These are phyloP conservation scores for Larix kaempferi DNA, from an alignment of 75 land plant species.

Conservation along the genomic window DNA sequence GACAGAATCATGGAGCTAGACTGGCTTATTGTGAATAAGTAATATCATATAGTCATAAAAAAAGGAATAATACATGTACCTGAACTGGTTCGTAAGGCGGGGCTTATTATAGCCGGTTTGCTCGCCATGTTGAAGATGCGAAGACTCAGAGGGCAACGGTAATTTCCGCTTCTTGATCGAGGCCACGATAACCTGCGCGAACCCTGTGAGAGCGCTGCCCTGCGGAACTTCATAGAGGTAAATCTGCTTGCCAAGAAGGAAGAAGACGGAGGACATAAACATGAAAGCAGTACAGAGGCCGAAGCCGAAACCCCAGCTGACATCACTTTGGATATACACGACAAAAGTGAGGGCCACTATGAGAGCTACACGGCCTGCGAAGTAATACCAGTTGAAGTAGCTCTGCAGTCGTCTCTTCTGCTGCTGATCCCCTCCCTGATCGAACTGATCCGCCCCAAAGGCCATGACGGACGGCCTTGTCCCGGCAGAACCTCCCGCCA, in stretches of 20 bases:
- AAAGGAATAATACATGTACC: slow-evolving; percentile 22
- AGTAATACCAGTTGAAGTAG: slow-evolving; percentile 27
- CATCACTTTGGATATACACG: slow-evolving; percentile 28
- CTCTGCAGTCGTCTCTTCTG: slow-evolving; percentile 1
- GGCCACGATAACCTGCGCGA: slow-evolving; percentile 24
- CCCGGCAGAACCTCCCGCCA: background rate
- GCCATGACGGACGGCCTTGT: slow-evolving; percentile 2
- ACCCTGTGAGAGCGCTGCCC: slow-evolving; percentile 25
- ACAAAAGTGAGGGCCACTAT: slow-evolving; percentile 7
- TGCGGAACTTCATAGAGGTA: background rate
- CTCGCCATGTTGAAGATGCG: slow-evolving; percentile 15
- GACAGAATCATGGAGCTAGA: too few relatives aligned
- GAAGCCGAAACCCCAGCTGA: slow-evolving; percentile 26
- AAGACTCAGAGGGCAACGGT: slow-evolving; percentile 11
- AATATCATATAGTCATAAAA: too few relatives aligned
- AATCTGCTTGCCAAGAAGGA: slow-evolving; percentile 8
- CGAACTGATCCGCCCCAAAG: slow-evolving; percentile 11
- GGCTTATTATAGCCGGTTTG: slow-evolving; percentile 13
- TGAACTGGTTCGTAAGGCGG: slow-evolving; percentile 29
- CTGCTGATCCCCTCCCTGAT: background rate
- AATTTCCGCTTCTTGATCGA: slow-evolving; percentile 12
- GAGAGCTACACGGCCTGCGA: background rate
- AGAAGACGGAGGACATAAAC: slow-evolving; percentile 8
- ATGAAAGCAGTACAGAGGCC: slow-evolving; percentile 10
- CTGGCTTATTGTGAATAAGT: too few relatives aligned